phyloP scores from a whole-genome alignment of 2,329 filamentous ascomycete species.

The Fusarium sp. region DNA sequence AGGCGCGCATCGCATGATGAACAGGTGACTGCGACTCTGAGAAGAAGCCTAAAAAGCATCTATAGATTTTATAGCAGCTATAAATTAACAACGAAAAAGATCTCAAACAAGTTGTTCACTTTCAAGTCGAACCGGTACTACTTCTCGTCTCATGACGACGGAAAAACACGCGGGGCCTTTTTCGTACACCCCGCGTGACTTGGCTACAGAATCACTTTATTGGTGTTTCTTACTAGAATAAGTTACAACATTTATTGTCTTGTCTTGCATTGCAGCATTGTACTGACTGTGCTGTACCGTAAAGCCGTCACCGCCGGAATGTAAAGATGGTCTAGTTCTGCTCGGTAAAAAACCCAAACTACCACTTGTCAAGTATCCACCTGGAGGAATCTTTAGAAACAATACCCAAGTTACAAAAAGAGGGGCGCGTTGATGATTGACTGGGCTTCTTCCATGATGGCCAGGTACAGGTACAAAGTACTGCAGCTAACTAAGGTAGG shows the following conservation, averaged over 20 bases:
- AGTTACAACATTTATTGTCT: not conserved
- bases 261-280: not conserved
- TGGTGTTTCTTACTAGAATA: slow-evolving; percentile 1
- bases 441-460: slow-evolving; percentile 23
- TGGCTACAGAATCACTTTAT: not conserved
- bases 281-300: not conserved
- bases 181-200: slow-evolving; percentile 17
- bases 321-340: not conserved
- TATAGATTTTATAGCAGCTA: too few species aligned
- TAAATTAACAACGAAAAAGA: too few species aligned
- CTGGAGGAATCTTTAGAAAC: slow-evolving; percentile 2
- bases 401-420: slow-evolving; percentile 2
- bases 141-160: slow-evolving; percentile 35
- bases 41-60: too few species aligned
- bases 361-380: slow-evolving; percentile 19
- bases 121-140: too few species aligned
- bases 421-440: not conserved
- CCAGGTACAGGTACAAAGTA: slow-evolving; percentile 1
- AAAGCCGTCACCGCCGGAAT: slow-evolving; percentile 32
- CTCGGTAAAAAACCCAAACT: slow-evolving; percentile 15
- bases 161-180: slow-evolving; percentile 30
- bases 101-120: too few species aligned
- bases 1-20: too few species aligned
- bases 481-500: not conserved
- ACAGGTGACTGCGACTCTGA: too few species aligned